Percentiles rank a stretch among this genome's conserved stretches.
These are phyloP conservation scores for Alternaria ventricosa DNA, from an alignment of 2,329 filamentous ascomycete species.

Conservation along the genomic window DNA sequence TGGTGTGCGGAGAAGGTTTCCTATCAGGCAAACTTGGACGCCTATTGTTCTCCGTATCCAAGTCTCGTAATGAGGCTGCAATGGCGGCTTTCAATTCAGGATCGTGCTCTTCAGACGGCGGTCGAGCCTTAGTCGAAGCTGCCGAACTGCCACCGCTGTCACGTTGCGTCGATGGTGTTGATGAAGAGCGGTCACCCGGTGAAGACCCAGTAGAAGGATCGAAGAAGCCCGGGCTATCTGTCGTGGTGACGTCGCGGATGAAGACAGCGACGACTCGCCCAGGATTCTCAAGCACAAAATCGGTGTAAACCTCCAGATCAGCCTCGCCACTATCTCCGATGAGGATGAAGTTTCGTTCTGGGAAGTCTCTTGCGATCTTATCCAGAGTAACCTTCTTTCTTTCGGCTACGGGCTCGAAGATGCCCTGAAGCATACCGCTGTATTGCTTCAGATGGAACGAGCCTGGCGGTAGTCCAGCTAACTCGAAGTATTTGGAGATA, in stretches of 20 bases:
- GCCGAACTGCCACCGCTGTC: constrained; percentile 13
- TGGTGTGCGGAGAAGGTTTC: constrained; percentile 17
- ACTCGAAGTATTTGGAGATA: constrained; percentile 81
- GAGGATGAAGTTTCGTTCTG: constrained; percentile 84
- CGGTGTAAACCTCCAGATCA: constrained; percentile 95
- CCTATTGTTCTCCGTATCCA: constrained; percentile 51
- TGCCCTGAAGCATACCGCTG: constrained; percentile 94
- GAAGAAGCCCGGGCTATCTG: constrained; percentile 76
- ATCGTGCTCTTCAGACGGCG: constrained; percentile 52
- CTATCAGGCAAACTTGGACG: constrained; percentile 49
- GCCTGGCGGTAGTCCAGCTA: constrained; percentile 80
- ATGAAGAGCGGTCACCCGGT: constrained; percentile 38
- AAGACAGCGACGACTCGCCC: constrained; percentile 85
- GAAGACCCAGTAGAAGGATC: constrained; percentile 63
- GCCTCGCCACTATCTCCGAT: constrained; percentile 97
- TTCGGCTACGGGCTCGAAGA: constrained; percentile 96
- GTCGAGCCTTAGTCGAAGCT: constrained; percentile 18
- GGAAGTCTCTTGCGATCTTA: constrained; percentile 86
- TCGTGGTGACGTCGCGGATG: constrained; percentile 92
- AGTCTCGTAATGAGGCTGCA: constrained; percentile 54
- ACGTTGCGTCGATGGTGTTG: constrained; percentile 28
- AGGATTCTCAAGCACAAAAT: constrained; percentile 84
- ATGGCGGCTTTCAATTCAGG: constrained; percentile 57
- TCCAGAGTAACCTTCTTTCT: constrained; percentile 89
- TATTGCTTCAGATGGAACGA: constrained; percentile 97